Base-by-base conservation (phyloP, 1,284 basidiomycete species). In the Marasmius oreades region DNA sequence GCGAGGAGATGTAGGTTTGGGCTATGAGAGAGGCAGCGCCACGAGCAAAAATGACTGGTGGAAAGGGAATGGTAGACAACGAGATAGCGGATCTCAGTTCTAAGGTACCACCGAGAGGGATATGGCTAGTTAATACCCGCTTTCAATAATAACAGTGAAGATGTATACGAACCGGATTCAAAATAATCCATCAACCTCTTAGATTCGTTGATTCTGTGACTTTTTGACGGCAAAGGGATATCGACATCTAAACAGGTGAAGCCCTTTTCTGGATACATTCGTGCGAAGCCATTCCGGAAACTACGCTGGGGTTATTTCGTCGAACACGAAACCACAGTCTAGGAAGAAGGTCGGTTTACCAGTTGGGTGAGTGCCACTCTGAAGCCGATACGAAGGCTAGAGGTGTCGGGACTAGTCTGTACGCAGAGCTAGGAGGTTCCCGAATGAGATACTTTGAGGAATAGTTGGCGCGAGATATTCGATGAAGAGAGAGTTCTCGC, bases 1-100 rank as follows among this genome's bases (percentile, higher is more conserved):
- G 69, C 33, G 84, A 86, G 7, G 82, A 85, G 55, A 89, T 79
- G 66, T 86, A 88, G 12, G 81, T 76, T 66, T 89, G 84, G 10
- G 82, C 79, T 53, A 89, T 78, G 47, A 88, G 71, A 51, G 78
- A 77, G 12, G 76, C 76, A 1, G 71, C 65, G 0, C 75, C 76
- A 8, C 77, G 74, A 1, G 86, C 79, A 59, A 88, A 72, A 43
- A 89, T 69, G 43, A 89, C 76, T 0, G 86, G 86, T 1, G 85
- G 80, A 62, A 86, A 88, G 11, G 84, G 80, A 51, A 81, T 79
- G 5, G 70, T 73, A 28, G 79, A 72, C 6, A 79, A 66, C 22
- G 70, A 71, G 39, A 81, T 68, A 39, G 73, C 69, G 24, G 68
- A 69, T 44, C 67, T 67, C 12, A 81, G 64, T 54, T 76, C 79